phyloP scores from a whole-genome alignment of 2,329 filamentous ascomycete genomes.

The Mariannaea sp. region DNA sequence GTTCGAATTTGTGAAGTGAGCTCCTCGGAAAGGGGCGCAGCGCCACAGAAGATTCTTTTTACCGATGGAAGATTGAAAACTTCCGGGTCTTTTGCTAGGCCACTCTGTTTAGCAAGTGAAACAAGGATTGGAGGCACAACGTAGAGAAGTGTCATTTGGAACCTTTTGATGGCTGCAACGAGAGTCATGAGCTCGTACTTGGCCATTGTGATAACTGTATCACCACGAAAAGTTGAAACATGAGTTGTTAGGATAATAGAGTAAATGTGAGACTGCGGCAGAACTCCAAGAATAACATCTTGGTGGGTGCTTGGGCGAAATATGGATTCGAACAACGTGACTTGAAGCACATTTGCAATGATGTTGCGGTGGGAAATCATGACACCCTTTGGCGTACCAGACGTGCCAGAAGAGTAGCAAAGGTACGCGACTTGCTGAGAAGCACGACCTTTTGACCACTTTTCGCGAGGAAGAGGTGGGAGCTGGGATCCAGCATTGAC shows the following conservation, averaged over 20 bases:
- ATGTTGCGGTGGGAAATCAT: conserved; percentile 3
- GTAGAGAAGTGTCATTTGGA: conserved; percentile 25
- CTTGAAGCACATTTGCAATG: background rate
- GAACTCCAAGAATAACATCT: conserved; percentile 57
- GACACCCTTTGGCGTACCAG: conserved; percentile 1
- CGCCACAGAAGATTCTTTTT: conserved; percentile 18
- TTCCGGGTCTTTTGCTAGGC: conserved; percentile 10
- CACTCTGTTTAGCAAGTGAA: conserved; percentile 13
- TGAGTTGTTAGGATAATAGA: conserved; percentile 73
- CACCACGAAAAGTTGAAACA: conserved; percentile 68
- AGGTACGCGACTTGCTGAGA: background rate
- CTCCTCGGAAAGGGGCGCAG: background rate
- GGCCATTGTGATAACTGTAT: conserved; percentile 70
- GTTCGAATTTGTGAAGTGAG: background rate
- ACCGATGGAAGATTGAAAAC: conserved; percentile 24
- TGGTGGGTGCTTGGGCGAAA: background rate
- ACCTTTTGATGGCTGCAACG: conserved; percentile 59
- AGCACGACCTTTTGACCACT: background rate
- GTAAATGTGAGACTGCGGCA: conserved; percentile 82
- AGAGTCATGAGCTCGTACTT: conserved; percentile 71
- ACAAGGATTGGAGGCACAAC: conserved; percentile 28
- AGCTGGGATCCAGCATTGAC: background rate
- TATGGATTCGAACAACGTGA: background rate
- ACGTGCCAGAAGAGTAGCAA: conserved; percentile 1
- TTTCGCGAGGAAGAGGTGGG: background rate